Evolutionary conservation across 306 rosid genomes (phyloP).

Genomic region (Comarum palustre): DNA sequence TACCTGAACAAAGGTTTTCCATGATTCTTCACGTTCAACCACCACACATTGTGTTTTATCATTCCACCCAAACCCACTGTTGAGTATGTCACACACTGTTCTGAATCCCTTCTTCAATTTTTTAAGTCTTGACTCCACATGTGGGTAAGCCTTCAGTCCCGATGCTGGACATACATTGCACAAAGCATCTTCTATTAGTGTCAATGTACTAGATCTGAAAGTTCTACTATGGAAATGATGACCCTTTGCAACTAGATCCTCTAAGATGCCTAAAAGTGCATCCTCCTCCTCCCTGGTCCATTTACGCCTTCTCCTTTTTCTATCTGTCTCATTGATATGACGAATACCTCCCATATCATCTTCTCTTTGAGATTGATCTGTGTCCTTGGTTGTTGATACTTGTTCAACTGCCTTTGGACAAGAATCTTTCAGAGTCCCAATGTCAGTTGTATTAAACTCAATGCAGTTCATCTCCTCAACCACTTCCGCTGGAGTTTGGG

Average conservation of each 20-base stretch:
- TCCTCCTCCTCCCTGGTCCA: conserved; percentile 23
- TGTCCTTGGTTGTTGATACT: not conserved
- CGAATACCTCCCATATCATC: not conserved
- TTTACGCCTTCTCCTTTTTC: conserved; percentile 3
- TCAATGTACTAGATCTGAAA: conserved; percentile 19
- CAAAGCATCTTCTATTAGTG: conserved; percentile 11
- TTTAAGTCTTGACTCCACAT: conserved; percentile 15
- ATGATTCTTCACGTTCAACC: conserved; percentile 10
- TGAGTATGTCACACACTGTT: conserved; percentile 11
- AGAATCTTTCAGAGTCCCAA: not conserved
- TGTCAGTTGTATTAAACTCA: not conserved
- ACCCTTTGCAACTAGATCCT: conserved; percentile 20
- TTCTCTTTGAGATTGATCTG: conserved; percentile 10
- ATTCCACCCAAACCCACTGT: conserved; percentile 16
- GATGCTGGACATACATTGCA: conserved; percentile 11
- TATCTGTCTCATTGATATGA: not conserved
- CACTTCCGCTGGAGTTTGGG: not conserved
- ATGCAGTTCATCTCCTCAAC: not conserved
- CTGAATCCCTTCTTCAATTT: conserved; percentile 5
- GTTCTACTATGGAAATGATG: not conserved
- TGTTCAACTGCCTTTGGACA: conserved; percentile 8
- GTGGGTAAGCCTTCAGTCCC: conserved; percentile 20
- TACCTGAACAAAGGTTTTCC: conserved; percentile 20
- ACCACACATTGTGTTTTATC: conserved; percentile 8
- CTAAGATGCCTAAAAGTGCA: conserved; percentile 17